These are phyloP conservation scores for Puccinia sorghi DNA, from an alignment of 1,284 basidiomycete genomes.

Conservation along the genomic window DNA sequence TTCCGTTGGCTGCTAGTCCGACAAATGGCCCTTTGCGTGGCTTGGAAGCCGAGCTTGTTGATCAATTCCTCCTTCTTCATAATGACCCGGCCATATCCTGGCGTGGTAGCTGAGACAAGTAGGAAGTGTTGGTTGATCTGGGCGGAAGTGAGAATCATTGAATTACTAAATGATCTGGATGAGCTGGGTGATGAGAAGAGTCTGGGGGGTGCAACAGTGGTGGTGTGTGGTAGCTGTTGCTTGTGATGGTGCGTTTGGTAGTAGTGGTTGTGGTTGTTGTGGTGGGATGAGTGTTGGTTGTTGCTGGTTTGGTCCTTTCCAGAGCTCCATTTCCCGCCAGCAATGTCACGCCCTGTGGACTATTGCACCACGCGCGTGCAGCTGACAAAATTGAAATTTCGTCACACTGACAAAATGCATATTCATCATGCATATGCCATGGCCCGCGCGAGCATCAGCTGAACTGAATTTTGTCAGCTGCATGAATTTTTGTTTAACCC, in stretches of 20 bases:
- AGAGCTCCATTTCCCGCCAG: no score
- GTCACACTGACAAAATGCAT: no score
- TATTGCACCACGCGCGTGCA: no score
- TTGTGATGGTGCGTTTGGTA: not conserved
- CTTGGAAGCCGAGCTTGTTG: constrained; percentile 18
- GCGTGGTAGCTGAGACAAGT: constrained; percentile 19
- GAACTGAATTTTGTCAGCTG: no score
- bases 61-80: constrained; percentile 33
- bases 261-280: no score
- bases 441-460: no score
- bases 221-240: not conserved
- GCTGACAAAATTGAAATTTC: no score
- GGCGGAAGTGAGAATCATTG: not conserved
- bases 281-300: not conserved
- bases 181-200: constrained; percentile 14
- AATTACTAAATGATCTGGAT: not conserved
- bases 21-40: constrained; percentile 22
- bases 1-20: not conserved
- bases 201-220: not conserved
- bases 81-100: constrained; percentile 15
- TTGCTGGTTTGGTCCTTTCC: no score
- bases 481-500: no score
- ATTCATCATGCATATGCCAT: no score
- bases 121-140: constrained; percentile 5
- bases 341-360: no score